Evolutionary conservation across 768 basidiomycete genomes (phyloP), one percentile per base, ranked within the genome.

Genomic region (Kwoniella dejecticola): DNA sequence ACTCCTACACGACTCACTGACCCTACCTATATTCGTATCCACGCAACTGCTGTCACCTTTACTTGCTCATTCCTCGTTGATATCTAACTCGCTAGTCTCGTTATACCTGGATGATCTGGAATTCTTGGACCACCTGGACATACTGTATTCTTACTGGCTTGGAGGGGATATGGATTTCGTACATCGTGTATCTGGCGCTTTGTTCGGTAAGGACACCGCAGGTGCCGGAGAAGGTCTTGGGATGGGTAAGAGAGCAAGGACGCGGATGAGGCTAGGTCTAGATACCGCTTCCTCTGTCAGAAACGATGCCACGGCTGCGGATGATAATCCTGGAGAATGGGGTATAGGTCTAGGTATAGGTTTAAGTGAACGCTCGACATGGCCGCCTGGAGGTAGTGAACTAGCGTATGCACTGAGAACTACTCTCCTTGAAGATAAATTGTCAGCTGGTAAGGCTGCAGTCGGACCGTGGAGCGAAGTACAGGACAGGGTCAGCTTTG

Each of bases 341-440:
- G 79, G 79, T 10, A 75, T 93, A 5, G 92, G 91, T 1, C 78
- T 95, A 5, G 87, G 89, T 8, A 82, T 86, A 0, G 84, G 85
- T 2, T 78, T 95, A n/a, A 84, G 88, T 36, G 86, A 88, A 45
- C 82, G 87, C 33, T 85, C 86, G 50, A 84, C 83, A 4, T 95
- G 92, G 92, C 92, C 92, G 0, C 92, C 92, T 12, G 87, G 88
- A 17, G 90, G 89, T 4, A 83, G 88, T 2, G 91, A 93, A 71
- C 80, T 95, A 49, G 89, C 89, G 68, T 92, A 88, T 79, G 86
- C 87, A 66, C 80, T 95, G 42, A 80, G 91, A 53, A 88, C 89
- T 0, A 91, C 94, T 7, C 88, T 95, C 67, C 84, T 92, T 8
- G 91, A 91, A 74, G 87, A 89, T 4, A 42, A 42, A 8, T 42